Evolutionary conservation across 352 stramenopile genomes (phyloP).

Genomic region (Saprolegnia diclina): DNA sequence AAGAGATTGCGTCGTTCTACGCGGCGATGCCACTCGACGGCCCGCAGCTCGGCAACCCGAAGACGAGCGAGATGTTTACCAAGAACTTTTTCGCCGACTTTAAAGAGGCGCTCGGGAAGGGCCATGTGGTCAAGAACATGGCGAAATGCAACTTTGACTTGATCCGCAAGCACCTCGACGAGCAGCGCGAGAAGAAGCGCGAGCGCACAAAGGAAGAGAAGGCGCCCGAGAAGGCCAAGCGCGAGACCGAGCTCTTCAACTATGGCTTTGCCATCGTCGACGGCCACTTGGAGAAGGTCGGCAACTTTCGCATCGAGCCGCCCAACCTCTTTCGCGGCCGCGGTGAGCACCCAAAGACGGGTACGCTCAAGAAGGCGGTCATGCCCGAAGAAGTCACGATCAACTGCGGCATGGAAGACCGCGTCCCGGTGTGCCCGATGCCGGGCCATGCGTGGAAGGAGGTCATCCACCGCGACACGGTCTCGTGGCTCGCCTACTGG

Average conservation of each 20-base stretch:
- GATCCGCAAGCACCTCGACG: slow-evolving; percentile 91
- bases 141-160: slow-evolving; percentile 96
- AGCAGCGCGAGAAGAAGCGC: slow-evolving; percentile 91
- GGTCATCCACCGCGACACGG: slow-evolving; percentile 91
- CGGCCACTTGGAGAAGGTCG: slow-evolving; percentile 97
- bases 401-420: slow-evolving; percentile 93
- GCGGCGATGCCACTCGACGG: slow-evolving; percentile 95
- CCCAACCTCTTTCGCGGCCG: slow-evolving; percentile 97
- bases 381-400: slow-evolving; percentile 96
- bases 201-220: slow-evolving; percentile 96
- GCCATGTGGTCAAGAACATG: slow-evolving; percentile 93
- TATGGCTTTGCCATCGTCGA: slow-evolving; percentile 97
- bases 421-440: slow-evolving; percentile 86
- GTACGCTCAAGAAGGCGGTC: slow-evolving; percentile 96
- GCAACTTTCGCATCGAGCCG: slow-evolving; percentile 96
- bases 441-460: slow-evolving; percentile 95
- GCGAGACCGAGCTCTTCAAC: slow-evolving; percentile 88
- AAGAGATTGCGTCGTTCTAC: slow-evolving; percentile 95
- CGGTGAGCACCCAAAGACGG: slow-evolving; percentile 99
- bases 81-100: slow-evolving; percentile 99
- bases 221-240: slow-evolving; percentile 79
- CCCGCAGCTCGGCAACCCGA: slow-evolving; percentile 95
- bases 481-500: slow-evolving; percentile 93
- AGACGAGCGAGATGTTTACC: slow-evolving; percentile 97
- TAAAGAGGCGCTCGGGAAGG: slow-evolving; percentile 86